These are phyloP conservation scores for Juglanconis juglandina DNA, from an alignment of 2,329 filamentous ascomycete species.

Conservation along the genomic window DNA sequence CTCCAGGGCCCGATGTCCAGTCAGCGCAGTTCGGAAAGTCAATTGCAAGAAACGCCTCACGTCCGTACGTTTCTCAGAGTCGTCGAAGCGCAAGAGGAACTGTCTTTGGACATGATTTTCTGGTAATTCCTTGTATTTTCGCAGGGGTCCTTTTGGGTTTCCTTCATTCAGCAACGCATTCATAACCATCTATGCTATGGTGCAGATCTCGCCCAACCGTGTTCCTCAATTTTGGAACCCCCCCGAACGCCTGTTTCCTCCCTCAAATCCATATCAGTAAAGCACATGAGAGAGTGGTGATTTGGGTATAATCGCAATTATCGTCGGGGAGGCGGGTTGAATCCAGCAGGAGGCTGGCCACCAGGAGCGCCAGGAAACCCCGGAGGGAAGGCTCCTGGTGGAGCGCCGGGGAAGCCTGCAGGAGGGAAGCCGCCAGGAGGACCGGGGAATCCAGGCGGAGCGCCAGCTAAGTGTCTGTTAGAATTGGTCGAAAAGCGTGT, in stretches of 20 bases:
- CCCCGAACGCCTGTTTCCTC: conserved; percentile 14
- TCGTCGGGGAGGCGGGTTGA: conserved; percentile 68
- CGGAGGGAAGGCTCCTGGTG: conserved; percentile 44
- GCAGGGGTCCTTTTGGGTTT: background rate
- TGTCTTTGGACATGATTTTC: background rate
- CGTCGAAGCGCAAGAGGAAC: background rate
- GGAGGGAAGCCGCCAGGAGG: conserved; percentile 42
- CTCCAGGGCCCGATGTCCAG: background rate
- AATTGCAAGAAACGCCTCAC: background rate
- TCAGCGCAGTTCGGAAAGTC: background rate
- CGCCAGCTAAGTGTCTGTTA: conserved; percentile 30
- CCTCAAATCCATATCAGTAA: conserved; percentile 9
- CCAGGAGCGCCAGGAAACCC: conserved; percentile 37
- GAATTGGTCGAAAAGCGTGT: conserved; percentile 29
- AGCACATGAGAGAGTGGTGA: background rate
- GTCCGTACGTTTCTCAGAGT: background rate
- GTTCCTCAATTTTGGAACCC: conserved; percentile 13
- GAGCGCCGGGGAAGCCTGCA: conserved; percentile 38
- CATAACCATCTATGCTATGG: conserved; percentile 16
- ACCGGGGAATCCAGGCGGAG: conserved; percentile 46
- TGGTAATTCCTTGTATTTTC: background rate
- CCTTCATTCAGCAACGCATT: conserved; percentile 12
- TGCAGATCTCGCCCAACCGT: conserved; percentile 10
- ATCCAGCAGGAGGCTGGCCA: conserved; percentile 63
- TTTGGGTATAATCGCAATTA: conserved; percentile 30